These are phyloP conservation scores for Chlorella sp. DNA, from an alignment of 139 green algal species.

Conservation along the genomic window DNA sequence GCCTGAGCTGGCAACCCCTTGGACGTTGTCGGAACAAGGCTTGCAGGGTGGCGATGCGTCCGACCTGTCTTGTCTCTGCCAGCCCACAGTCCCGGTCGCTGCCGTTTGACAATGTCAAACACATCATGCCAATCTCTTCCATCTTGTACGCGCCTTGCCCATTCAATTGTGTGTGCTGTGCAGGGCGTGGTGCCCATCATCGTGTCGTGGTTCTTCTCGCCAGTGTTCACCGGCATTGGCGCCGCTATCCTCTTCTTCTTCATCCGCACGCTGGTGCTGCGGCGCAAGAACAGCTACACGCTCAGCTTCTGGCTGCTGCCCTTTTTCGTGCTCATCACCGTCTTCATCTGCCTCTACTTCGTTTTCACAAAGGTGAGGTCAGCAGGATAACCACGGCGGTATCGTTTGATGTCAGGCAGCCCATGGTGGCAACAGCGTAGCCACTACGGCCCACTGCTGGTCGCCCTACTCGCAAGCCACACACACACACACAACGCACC, in stretches of 20 bases:
- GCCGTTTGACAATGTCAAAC: too few relatives aligned
- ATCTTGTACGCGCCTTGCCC: too few relatives aligned
- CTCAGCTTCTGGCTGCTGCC: constrained; percentile 39
- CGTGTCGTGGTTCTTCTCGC: not conserved
- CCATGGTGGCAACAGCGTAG: not conserved
- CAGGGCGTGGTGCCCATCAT: constrained; percentile 1
- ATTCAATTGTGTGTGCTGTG: not conserved
- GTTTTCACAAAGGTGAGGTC: not conserved
- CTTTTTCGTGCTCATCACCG: constrained; percentile 30
- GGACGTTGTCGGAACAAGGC: too few relatives aligned
- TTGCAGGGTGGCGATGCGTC: too few relatives aligned
- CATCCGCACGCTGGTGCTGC: constrained; percentile 24
- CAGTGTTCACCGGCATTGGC: constrained; percentile 16
- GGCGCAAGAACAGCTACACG: constrained; percentile 23
- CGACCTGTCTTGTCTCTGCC: too few relatives aligned
- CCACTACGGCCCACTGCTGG: not conserved
- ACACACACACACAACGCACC: not conserved
- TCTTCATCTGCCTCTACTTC: constrained; percentile 36
- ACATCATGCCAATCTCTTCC: too few relatives aligned
- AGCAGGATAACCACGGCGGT: not conserved
- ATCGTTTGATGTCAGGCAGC: not conserved
- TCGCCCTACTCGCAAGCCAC: not conserved
- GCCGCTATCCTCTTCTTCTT: constrained; percentile 34
- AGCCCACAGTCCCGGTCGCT: too few relatives aligned
- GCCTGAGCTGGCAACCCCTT: not conserved